phyloP scores from a whole-genome alignment of 768 basidiomycete species.

The Macrolepiota dolichaula region DNA sequence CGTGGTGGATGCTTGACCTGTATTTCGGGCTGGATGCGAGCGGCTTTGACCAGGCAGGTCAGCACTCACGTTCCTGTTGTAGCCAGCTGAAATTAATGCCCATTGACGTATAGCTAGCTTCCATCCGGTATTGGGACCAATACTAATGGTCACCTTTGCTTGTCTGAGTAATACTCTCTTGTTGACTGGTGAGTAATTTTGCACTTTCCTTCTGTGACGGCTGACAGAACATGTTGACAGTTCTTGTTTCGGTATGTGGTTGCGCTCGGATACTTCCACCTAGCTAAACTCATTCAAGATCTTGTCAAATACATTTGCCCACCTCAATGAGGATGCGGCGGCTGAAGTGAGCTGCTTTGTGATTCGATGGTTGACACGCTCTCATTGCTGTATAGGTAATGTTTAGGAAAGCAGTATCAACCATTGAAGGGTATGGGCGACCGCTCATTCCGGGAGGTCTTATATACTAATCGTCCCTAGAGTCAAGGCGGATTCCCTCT shows the following conservation, averaged over 20 bases:
- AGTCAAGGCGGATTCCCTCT: slow-evolving; percentile 87
- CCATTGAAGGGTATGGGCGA: slow-evolving; percentile 77
- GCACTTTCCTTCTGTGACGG: not conserved
- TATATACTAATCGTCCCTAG: slow-evolving; percentile 23
- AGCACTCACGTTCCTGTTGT: slow-evolving; percentile 24
- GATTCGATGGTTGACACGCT: not conserved
- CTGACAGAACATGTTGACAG: slow-evolving; percentile 30
- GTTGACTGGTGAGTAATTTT: slow-evolving; percentile 60
- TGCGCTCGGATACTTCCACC: not conserved
- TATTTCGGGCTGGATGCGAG: slow-evolving; percentile 95
- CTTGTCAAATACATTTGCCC: slow-evolving; percentile 92
- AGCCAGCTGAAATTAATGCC: not conserved
- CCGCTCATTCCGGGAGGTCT: not conserved
- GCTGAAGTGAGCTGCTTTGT: slow-evolving; percentile 65
- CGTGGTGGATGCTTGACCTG: slow-evolving; percentile 94
- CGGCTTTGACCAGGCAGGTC: slow-evolving; percentile 82
- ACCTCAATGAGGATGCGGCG: slow-evolving; percentile 87
- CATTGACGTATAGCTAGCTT: slow-evolving; percentile 49
- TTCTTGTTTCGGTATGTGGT: slow-evolving; percentile 69
- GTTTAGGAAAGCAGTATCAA: slow-evolving; percentile 92
- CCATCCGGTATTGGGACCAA: slow-evolving; percentile 84
- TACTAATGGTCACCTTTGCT: slow-evolving; percentile 89
- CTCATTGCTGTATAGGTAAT: slow-evolving; percentile 57
- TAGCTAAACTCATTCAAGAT: slow-evolving; percentile 48
- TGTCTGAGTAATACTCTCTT: slow-evolving; percentile 91